These are phyloP conservation scores for Hippophae rhamnoides DNA, from an alignment of 306 rosid genomes.

Conservation along the genomic window DNA sequence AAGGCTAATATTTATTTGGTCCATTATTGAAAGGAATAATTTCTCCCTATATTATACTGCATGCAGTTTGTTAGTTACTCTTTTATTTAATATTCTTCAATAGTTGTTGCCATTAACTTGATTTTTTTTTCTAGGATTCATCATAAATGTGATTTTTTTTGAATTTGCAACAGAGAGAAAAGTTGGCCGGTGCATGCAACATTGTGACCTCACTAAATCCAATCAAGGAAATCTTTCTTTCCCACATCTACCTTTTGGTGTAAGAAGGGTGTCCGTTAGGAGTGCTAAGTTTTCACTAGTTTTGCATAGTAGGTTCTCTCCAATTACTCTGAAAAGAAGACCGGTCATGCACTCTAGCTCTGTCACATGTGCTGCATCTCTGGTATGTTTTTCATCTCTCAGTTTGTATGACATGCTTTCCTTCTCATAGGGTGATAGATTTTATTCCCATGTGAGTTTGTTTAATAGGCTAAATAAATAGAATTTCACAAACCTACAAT, in stretches of 20 bases:
- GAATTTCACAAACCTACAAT: too few species aligned
- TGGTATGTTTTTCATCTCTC: constrained; percentile 29
- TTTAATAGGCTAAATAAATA: not conserved
- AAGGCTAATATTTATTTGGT: too few species aligned
- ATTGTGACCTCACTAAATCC: constrained; percentile 14
- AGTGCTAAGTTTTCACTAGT: constrained; percentile 13
- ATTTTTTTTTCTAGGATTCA: too few species aligned
- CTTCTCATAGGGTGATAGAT: not conserved
- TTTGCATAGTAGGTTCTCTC: constrained; percentile 5
- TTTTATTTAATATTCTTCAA: too few species aligned
- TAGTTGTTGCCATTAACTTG: too few species aligned
- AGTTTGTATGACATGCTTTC: not conserved
- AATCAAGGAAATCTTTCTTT: constrained; percentile 19
- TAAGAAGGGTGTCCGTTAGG: constrained; percentile 20
- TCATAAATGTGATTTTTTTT: not conserved
- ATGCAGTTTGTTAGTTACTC: too few species aligned
- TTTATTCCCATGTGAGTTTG: not conserved
- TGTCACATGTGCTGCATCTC: constrained; percentile 38
- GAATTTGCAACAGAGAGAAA: constrained; percentile 1
- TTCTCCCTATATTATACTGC: too few species aligned
- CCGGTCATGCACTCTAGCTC: constrained; percentile 11
- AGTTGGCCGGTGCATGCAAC: constrained; percentile 11
- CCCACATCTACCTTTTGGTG: constrained; percentile 24
- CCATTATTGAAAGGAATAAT: too few species aligned
- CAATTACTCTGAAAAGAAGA: constrained; percentile 11